phyloP scores from a whole-genome alignment of 805 yeast species.

The Tetrapisispora iriomotensis region DNA sequence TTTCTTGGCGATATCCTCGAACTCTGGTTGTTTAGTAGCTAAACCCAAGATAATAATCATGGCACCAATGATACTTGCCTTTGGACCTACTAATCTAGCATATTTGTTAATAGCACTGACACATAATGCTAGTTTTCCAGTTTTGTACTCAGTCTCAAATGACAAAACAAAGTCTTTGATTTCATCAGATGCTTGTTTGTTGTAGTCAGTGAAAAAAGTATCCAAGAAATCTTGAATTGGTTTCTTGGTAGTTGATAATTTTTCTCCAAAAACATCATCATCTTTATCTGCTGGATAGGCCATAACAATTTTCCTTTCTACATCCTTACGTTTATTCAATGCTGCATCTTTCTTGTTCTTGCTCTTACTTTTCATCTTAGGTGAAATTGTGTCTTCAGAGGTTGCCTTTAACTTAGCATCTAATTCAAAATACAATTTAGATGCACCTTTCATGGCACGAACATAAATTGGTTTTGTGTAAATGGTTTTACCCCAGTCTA shows the following conservation, averaged over 20 bases:
- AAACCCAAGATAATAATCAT: conserved; percentile 19
- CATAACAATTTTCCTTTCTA: conserved; percentile 36
- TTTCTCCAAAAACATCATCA: conserved; percentile 52
- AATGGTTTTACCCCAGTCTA: conserved; percentile 74
- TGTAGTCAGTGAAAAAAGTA: conserved; percentile 33
- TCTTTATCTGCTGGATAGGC: conserved; percentile 44
- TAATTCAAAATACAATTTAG: conserved; percentile 42
- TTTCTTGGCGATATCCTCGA: conserved; percentile 24
- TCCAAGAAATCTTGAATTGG: conserved; percentile 38
- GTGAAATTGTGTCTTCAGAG: conserved; percentile 8
- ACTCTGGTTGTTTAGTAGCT: conserved; percentile 14
- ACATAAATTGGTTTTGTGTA: conserved; percentile 60
- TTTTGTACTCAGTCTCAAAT: conserved; percentile 21
- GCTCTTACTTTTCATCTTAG: conserved; percentile 32
- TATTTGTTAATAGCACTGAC: conserved; percentile 22
- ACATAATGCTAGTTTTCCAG: conserved; percentile 25
- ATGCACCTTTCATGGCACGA: conserved; percentile 60
- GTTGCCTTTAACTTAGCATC: conserved; percentile 10
- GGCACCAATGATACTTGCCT: conserved; percentile 18
- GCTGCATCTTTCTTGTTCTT: conserved; percentile 47
- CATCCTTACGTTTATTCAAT: conserved; percentile 41
- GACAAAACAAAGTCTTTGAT: conserved; percentile 21
- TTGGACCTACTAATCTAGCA: conserved; percentile 11
- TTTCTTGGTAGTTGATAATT: conserved; percentile 27
- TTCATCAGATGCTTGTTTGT: conserved; percentile 37